Percentiles rank a stretch among this genome's conserved stretches.
These are phyloP conservation scores for Echium plantagineum DNA, from an alignment of 257 asterid species.

Conservation along the genomic window DNA sequence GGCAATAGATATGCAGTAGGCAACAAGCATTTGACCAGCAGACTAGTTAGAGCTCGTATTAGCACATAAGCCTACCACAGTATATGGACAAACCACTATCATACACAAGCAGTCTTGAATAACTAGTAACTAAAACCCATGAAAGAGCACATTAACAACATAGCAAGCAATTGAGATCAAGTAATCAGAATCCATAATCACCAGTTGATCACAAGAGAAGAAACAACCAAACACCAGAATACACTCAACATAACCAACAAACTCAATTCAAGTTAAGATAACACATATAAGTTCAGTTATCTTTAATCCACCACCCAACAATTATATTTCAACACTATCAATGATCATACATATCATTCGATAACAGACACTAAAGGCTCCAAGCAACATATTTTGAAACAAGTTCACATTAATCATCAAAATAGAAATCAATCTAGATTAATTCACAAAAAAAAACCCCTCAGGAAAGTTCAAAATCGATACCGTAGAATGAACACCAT, in stretches of 20 bases:
- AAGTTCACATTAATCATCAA: neutral
- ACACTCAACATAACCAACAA: neutral
- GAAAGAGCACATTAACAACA: neutral
- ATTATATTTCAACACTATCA: too few relatives aligned
- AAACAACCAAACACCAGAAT: neutral
- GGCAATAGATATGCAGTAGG: too few relatives aligned
- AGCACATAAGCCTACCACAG: too few relatives aligned
- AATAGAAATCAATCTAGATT: neutral
- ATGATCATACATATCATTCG: neutral
- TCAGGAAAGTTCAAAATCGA: neutral
- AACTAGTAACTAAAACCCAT: neutral
- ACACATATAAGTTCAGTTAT: neutral
- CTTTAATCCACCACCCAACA: neutral
- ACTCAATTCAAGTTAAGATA: neutral
- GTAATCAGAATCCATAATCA: neutral
- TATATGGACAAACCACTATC: neutral
- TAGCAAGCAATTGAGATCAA: neutral
- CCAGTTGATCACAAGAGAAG: neutral
- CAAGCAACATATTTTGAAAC: neutral
- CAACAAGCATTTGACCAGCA: too few relatives aligned
- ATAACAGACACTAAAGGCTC: too few relatives aligned
- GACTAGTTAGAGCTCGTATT: too few relatives aligned
- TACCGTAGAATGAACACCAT: conserved; percentile 75
- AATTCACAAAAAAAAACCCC: neutral
- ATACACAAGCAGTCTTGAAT: neutral